Percentiles rank a stretch among this genome's conserved stretches.
Conservation (phyloP, 306 rosid species). For the Adenanthera pavonina region DNA sequence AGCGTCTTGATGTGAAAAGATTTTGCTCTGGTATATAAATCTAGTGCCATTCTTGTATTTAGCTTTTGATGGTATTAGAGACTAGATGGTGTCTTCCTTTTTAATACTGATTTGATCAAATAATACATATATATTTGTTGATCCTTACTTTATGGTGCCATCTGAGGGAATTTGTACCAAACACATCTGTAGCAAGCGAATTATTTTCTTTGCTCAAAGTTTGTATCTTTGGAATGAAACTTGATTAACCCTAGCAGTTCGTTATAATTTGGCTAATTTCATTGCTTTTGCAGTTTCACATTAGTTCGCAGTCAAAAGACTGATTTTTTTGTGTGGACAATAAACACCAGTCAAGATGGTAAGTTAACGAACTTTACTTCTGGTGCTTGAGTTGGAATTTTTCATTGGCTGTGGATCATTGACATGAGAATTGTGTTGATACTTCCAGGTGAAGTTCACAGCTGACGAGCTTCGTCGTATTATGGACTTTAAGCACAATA, state of each 20-base stretch:
- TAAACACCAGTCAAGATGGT: constrained; percentile 66
- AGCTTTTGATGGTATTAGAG: background rate
- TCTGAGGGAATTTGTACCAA: background rate
- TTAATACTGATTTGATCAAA: background rate
- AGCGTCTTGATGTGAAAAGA: background rate
- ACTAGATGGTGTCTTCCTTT: background rate
- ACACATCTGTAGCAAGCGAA: too few relatives aligned
- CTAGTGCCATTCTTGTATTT: background rate
- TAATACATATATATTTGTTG: background rate
- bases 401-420: background rate
- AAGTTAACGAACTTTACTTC: background rate
- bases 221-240: background rate
- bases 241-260: background rate
- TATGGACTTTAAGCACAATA: constrained; percentile 87
- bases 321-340: constrained; percentile 22
- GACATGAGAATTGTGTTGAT: constrained; percentile 24
- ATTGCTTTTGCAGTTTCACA: constrained; percentile 3
- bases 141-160: background rate
- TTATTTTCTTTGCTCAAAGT: background rate
- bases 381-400: background rate
- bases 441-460: constrained; percentile 94
- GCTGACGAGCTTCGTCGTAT: constrained; percentile 87
- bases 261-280: constrained; percentile 2
- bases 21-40: background rate
- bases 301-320: constrained; percentile 23